Evolutionary conservation across 1,139 yeast species (phyloP).

Genomic region (Yamadazyma siamensis): DNA sequence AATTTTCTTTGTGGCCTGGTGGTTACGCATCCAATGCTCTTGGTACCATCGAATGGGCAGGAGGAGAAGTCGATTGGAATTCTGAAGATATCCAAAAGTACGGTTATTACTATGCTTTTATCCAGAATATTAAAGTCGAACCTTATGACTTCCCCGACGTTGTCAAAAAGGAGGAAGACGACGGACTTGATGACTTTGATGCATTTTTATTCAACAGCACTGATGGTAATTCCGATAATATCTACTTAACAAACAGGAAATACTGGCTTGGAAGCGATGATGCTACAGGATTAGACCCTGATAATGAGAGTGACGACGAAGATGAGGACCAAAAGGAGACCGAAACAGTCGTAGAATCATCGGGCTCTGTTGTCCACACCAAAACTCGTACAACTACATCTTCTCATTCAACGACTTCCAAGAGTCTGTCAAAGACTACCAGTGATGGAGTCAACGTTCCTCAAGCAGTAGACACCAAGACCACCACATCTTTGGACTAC

Average conservation of each 20-base stretch:
- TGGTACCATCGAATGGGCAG: constrained; percentile 94
- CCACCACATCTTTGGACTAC: constrained; percentile 14
- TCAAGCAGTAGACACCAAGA: constrained; percentile 9
- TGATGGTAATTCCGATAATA: constrained; percentile 40
- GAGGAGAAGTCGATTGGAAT: constrained; percentile 84
- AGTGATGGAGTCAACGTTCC: constrained; percentile 6
- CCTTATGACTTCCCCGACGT: constrained; percentile 68
- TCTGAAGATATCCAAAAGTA: constrained; percentile 65
- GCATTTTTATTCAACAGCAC: constrained; percentile 58
- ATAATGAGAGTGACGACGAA: constrained; percentile 24
- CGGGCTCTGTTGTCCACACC: constrained; percentile 12
- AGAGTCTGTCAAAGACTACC: not conserved
- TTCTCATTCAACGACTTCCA: constrained; percentile 10
- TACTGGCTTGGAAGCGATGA: constrained; percentile 57
- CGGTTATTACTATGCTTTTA: constrained; percentile 73
- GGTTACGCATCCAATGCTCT: constrained; percentile 60
- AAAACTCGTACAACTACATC: constrained; percentile 12
- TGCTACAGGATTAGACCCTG: constrained; percentile 66
- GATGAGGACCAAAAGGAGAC: constrained; percentile 11
- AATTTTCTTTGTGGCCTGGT: constrained; percentile 91
- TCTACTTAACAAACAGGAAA: constrained; percentile 57
- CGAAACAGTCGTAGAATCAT: constrained; percentile 9
- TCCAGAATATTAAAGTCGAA: constrained; percentile 57
- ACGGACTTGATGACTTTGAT: constrained; percentile 25
- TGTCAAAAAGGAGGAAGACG: constrained; percentile 17